These are phyloP conservation scores for Dioscorea zingiberensis DNA, from an alignment of 106 monocot species.

Conservation along the genomic window DNA sequence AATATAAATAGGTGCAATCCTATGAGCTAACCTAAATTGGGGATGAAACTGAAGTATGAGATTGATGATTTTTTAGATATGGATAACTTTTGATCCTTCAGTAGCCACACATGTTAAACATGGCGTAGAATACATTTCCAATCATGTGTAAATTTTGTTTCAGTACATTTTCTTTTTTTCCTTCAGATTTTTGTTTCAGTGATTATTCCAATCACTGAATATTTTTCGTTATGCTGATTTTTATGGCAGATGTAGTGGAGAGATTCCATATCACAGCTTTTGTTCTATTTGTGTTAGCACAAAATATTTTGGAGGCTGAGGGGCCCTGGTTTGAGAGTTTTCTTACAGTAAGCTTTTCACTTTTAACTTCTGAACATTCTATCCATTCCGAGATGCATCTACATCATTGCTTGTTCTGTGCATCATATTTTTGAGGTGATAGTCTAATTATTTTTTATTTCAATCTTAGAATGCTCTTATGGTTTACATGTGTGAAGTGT, in stretches of 20 bases:
- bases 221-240: neutral
- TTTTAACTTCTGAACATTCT: neutral
- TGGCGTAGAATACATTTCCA: too few relatives aligned
- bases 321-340: constrained; percentile 72
- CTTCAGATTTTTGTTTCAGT: too few relatives aligned
- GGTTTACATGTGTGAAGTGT: constrained; percentile 84
- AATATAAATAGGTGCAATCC: too few relatives aligned
- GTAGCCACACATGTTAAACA: too few relatives aligned
- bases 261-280: constrained; percentile 74
- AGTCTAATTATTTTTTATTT: constrained; percentile 10
- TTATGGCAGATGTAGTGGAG: constrained; percentile 58
- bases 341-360: constrained; percentile 38
- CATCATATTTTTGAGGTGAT: neutral
- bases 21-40: too few relatives aligned
- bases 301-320: constrained; percentile 82
- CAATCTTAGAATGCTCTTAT: constrained; percentile 53
- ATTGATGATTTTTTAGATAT: too few relatives aligned
- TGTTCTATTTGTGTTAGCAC: constrained; percentile 73
- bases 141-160: too few relatives aligned
- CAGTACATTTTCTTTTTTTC: too few relatives aligned
- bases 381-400: neutral
- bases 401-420: neutral
- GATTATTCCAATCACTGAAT: neutral
- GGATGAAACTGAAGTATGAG: too few relatives aligned
- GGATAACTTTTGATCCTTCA: too few relatives aligned